Evolutionary conservation across 140 eudicot species (phyloP).

Genomic region (Oenanthe javanica): DNA sequence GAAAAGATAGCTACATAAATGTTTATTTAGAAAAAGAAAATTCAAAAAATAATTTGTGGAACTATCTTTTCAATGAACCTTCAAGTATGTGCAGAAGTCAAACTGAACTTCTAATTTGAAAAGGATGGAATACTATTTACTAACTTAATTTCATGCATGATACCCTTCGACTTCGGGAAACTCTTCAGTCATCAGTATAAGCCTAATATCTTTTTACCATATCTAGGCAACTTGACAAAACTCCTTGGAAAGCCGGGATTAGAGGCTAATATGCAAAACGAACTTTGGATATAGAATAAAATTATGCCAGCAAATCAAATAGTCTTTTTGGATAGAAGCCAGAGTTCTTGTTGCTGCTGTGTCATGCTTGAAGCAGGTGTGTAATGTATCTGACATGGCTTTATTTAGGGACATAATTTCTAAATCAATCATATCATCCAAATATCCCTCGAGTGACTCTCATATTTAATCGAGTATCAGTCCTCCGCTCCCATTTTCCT

Average conservation of each 20-base stretch:
- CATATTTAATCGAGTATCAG: not conserved
- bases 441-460: not conserved
- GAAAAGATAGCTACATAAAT: too few species aligned
- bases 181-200: not conserved
- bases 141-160: not conserved
- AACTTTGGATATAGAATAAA: not conserved
- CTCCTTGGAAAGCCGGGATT: not conserved
- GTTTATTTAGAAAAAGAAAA: too few species aligned
- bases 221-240: not conserved
- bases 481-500: not conserved
- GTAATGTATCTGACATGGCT: not conserved
- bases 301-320: not conserved
- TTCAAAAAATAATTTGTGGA: too few species aligned
- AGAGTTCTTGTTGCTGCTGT: not conserved
- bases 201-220: not conserved
- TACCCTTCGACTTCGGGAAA: not conserved
- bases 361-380: not conserved
- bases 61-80: too few species aligned
- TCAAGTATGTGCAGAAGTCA: too few species aligned
- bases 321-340: not conserved
- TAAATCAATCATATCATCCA: not conserved
- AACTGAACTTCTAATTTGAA: too few species aligned
- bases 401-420: not conserved
- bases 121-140: too few species aligned
- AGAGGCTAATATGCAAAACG: not conserved